Base-by-base conservation (phyloP, 2,329 filamentous ascomycete genomes). In the Neonectria magnoliae region DNA sequence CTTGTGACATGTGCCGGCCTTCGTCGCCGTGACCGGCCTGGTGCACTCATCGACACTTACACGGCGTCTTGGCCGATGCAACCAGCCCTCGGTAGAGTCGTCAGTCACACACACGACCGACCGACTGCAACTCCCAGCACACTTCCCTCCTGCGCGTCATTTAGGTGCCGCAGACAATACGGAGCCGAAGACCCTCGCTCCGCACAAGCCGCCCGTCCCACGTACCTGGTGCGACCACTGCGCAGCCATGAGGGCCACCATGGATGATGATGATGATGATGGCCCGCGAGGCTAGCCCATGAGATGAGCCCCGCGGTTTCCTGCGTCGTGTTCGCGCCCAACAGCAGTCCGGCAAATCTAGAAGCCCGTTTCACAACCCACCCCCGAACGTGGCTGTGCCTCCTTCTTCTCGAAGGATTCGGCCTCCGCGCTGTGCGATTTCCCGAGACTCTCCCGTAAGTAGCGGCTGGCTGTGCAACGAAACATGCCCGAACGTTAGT, bases 131-230 rank as follows among this genome's bases (percentile, higher is more conserved):
- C 58, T 64, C 60, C 50, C 55, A 57, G 22, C 55, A 60, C 53
- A 71, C 72, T 66, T 62, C 64, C 58, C 59, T 67, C 62, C 73
- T 75, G 69, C 68, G 68, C 68, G 69, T 71, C 73, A 75, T 71
- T 58, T 59, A 62, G 61, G 36, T 62, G 66, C 65, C 62, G 68
- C 63, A 48, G 58, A 70, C 65, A 45, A 45, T 38, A 61, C 33
- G 42, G 45, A 47, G 47, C 52, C 41, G 41, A 63, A 10, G 8
- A 50, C 50, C 44, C 47, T 25, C 22, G 22, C 48, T 58, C 31
- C 51, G 60, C 48, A 44, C 48, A 45, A 57, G 54, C 54, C 54
- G 41, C 54, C 44, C 31, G 54, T 70, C 62, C 66, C 70, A 69
- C 67, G 50, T 62, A 59, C 61, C 63, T 71, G 70, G 69, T 58